Base-by-base conservation (phyloP, 1,284 basidiomycete genomes). In the Mycena sp. region DNA sequence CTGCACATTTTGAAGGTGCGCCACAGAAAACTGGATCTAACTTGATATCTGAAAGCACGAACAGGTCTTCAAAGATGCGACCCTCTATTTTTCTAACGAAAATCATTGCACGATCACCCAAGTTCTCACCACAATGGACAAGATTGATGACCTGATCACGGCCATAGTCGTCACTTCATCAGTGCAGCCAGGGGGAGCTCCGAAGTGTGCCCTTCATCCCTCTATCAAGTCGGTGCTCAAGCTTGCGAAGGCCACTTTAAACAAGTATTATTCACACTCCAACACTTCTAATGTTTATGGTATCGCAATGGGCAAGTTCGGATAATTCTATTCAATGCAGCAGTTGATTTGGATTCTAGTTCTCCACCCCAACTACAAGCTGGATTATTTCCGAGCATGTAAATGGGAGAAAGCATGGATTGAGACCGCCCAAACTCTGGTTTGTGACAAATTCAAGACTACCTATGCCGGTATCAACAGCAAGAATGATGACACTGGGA, bases 61-160 rank as follows among this genome's bases (percentile, higher is more conserved):
- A n/a, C n/a, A n/a, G n/a, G n/a, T n/a, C n/a, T n/a, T n/a, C n/a
- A n/a, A n/a, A n/a, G n/a, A n/a, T n/a, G n/a, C n/a, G n/a, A n/a
- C n/a, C n/a, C n/a, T n/a, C n/a, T n/a, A n/a, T n/a, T n/a, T n/a
- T n/a, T n/a, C n/a, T n/a, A n/a, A n/a, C n/a, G n/a, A n/a, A n/a
- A n/a, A n/a, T n/a, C n/a, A n/a, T n/a, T n/a, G n/a, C n/a, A n/a
- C n/a, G n/a, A n/a, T n/a, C n/a, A n/a, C n/a, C n/a, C n/a, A n/a
- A n/a, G n/a, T n/a, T n/a, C 17, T 67, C 11, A 29, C 54, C 7
- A 57, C 53, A 0, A 56, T 67, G 58, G 65, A 67, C 32, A 46
- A 51, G 14, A 61, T 67, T 11, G 65, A 67, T 35, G 49, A 61
- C 23, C 28, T 60, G 1, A 53, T 67, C 28, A 63, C 57, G 2